Percentiles rank a stretch among this genome's conserved stretches.
phyloP scores from a whole-genome alignment of 2,329 filamentous ascomycete genomes.

The Exophiala sideris region DNA sequence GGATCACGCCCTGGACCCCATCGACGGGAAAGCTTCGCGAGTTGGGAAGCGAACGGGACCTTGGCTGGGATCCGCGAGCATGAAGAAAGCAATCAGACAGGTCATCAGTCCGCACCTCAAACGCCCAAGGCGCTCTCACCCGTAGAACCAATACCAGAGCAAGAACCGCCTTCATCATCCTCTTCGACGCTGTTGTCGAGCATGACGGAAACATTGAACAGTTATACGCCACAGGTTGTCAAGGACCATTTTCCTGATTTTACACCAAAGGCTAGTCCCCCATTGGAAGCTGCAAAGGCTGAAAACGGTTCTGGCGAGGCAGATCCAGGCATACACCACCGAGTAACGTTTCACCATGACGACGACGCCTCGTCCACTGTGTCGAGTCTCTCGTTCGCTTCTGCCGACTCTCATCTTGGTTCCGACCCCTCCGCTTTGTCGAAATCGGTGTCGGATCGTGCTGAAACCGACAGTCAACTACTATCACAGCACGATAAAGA shows the following conservation, averaged over 20 bases:
- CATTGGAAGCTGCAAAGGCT: background rate
- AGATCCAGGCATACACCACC: background rate
- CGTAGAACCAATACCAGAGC: background rate
- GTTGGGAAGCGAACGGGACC: slow-evolving; percentile 29
- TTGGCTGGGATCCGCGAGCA: slow-evolving; percentile 27
- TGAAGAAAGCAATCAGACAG: slow-evolving; percentile 8
- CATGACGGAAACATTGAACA: slow-evolving; percentile 45
- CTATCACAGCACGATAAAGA: slow-evolving; percentile 39
- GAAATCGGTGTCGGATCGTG: slow-evolving; percentile 16
- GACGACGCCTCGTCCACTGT: slow-evolving; percentile 27
- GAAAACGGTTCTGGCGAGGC: background rate
- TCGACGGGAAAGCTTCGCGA: slow-evolving; percentile 26
- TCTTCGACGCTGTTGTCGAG: slow-evolving; percentile 10
- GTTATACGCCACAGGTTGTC: slow-evolving; percentile 51
- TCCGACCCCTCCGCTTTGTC: slow-evolving; percentile 20
- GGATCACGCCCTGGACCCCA: slow-evolving; percentile 9
- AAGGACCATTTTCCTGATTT: slow-evolving; percentile 37
- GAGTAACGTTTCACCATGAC: background rate
- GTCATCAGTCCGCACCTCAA: slow-evolving; percentile 8
- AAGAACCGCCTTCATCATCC: slow-evolving; percentile 5
- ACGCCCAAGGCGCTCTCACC: slow-evolving; percentile 11
- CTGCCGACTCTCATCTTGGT: slow-evolving; percentile 31
- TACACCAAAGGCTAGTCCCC: slow-evolving; percentile 1
- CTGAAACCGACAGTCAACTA: slow-evolving; percentile 15
- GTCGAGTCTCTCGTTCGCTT: slow-evolving; percentile 31